These are phyloP conservation scores for Pythium coloratum DNA, from an alignment of 352 stramenopile species.

Conservation along the genomic window DNA sequence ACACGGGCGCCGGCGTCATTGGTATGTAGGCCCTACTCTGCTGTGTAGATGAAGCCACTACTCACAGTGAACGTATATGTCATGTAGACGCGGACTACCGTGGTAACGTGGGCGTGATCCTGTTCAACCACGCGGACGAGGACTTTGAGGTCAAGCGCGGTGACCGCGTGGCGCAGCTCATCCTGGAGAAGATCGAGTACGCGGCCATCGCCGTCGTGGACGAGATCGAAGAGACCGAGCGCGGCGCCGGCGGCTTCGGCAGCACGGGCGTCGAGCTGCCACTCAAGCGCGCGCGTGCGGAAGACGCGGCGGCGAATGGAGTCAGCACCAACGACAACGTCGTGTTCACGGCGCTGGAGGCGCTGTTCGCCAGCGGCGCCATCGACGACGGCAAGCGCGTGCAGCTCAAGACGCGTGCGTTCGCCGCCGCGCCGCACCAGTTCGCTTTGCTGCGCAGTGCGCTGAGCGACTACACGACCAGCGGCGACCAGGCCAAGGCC, in stretches of 20 bases:
- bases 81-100: constrained; percentile 95
- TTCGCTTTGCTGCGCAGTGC: constrained; percentile 57
- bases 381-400: constrained; percentile 52
- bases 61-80: too few species aligned
- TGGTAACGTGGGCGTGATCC: constrained; percentile 97
- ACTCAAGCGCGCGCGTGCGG: constrained; percentile 48
- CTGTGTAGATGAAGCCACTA: background rate
- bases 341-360: constrained; percentile 45
- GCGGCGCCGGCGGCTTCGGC: constrained; percentile 96
- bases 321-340: constrained; percentile 16
- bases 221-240: constrained; percentile 94
- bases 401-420: constrained; percentile 57
- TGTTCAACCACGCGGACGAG: constrained; percentile 97
- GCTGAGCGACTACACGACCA: constrained; percentile 40
- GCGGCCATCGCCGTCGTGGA: constrained; percentile 90
- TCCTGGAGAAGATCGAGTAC: constrained; percentile 95
- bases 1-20: constrained; percentile 97
- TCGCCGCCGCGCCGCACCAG: constrained; percentile 52
- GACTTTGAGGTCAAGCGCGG: constrained; percentile 95
- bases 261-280: constrained; percentile 88
- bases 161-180: constrained; percentile 98
- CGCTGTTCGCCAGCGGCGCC: constrained; percentile 44
- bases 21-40: constrained; percentile 31
- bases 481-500: constrained; percentile 43
- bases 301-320: constrained; percentile 9